Conservation (phyloP, 768 basidiomycete genomes). For the Cystofilobasidium capitatum region DNA sequence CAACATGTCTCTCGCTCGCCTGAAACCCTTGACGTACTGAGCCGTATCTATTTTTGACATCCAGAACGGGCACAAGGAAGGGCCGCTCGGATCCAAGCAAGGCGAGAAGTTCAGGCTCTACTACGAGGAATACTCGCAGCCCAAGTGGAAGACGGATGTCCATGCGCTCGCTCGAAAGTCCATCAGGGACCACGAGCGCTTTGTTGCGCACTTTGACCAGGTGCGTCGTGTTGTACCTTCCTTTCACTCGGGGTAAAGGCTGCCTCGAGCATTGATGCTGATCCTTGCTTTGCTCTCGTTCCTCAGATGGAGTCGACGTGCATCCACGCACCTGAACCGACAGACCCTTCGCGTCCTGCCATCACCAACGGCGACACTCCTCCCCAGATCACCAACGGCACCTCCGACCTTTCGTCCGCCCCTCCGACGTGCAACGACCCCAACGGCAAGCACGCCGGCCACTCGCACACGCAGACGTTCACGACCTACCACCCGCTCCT, state of each 20-base stretch:
- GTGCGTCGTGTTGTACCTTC: not conserved
- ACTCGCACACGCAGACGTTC: conserved; percentile 43
- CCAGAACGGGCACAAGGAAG: conserved; percentile 61
- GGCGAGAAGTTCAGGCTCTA: conserved; percentile 60
- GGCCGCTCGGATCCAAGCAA: conserved; percentile 55
- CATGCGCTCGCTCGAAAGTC: conserved; percentile 56
- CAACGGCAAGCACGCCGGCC: not conserved
- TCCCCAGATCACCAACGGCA: not conserved
- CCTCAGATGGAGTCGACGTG: conserved; percentile 15
- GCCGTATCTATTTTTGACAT: not conserved
- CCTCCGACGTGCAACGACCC: not conserved
- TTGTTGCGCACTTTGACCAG: conserved; percentile 58
- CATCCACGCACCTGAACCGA: not conserved
- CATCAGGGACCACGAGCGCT: conserved; percentile 74
- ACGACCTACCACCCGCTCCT: conserved; percentile 85
- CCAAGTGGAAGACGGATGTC: conserved; percentile 54
- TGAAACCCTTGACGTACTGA: no score
- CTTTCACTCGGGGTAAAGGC: not conserved
- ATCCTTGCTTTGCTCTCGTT: not conserved
- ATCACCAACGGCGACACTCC: no score
- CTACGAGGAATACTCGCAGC: conserved; percentile 50
- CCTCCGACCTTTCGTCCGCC: no score
- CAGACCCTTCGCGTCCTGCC: no score
- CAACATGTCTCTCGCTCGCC: no score
- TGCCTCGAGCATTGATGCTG: not conserved